phyloP scores from a whole-genome alignment of 2,329 filamentous ascomycete species.

The Calonectria ilicicola region DNA sequence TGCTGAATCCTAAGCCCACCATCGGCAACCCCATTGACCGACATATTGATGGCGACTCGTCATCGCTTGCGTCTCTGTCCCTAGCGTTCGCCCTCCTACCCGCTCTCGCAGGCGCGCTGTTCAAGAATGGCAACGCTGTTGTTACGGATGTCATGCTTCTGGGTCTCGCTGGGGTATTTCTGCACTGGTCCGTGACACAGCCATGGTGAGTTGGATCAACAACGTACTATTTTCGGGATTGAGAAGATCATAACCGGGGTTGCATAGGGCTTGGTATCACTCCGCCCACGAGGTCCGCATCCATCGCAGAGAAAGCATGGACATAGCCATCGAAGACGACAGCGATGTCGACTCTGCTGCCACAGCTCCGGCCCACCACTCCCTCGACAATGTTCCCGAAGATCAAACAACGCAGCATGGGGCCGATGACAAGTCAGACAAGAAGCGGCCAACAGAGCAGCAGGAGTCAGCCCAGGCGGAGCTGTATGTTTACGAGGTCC shows the following conservation, averaged over 20 bases:
- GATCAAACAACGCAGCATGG: constrained; percentile 43
- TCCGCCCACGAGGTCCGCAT: constrained; percentile 74
- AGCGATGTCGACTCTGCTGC: constrained; percentile 53
- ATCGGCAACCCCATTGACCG: constrained; percentile 44
- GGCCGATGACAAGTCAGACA: constrained; percentile 26
- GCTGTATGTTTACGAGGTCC: constrained; percentile 79
- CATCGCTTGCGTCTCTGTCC: constrained; percentile 83
- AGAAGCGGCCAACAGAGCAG: constrained; percentile 31
- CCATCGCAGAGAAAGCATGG: constrained; percentile 58
- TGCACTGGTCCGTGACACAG: constrained; percentile 92
- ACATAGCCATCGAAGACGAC: constrained; percentile 58
- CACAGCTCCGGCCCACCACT: constrained; percentile 31
- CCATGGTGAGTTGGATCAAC: constrained; percentile 75
- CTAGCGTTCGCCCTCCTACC: constrained; percentile 87
- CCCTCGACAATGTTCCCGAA: constrained; percentile 59
- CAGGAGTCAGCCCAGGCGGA: constrained; percentile 65
- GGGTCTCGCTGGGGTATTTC: constrained; percentile 82
- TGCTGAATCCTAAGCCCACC: constrained; percentile 67
- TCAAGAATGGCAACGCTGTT: constrained; percentile 84
- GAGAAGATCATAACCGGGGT: not conserved
- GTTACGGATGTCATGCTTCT: constrained; percentile 89
- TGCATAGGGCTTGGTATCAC: constrained; percentile 70
- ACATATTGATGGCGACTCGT: constrained; percentile 60
- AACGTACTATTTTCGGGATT: not conserved
- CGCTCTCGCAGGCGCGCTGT: constrained; percentile 85